These are phyloP conservation scores for Gossypium sturtianum DNA, from an alignment of 345 rosid species.

Conservation along the genomic window DNA sequence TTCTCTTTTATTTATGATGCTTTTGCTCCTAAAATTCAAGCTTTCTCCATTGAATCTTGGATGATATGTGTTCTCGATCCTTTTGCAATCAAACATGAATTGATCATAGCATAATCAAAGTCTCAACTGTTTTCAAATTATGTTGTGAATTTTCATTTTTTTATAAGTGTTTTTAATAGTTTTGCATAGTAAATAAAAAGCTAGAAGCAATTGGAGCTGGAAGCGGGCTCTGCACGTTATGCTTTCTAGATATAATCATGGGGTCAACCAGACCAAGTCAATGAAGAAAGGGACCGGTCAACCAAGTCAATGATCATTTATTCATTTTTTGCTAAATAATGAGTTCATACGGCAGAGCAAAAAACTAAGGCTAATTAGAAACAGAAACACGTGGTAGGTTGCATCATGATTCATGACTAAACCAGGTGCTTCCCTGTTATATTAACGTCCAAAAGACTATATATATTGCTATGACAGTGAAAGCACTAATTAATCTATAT, in stretches of 20 bases:
- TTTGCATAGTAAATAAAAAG: background rate
- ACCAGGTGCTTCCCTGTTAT: background rate
- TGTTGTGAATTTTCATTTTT: background rate
- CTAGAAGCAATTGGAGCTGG: background rate
- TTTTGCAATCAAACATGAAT: background rate
- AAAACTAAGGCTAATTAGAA: background rate
- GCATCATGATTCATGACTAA: constrained; percentile 10
- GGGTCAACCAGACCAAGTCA: constrained; percentile 33
- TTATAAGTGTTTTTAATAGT: background rate
- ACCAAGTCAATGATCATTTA: constrained; percentile 25
- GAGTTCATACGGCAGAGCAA: background rate
- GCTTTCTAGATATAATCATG: constrained; percentile 12
- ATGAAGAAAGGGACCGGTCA: constrained; percentile 31
- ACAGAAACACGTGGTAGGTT: background rate
- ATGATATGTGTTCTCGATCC: background rate
- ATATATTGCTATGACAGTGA: background rate
- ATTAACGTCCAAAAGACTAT: background rate
- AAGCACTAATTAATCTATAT: background rate
- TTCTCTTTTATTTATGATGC: background rate
- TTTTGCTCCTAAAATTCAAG: background rate
- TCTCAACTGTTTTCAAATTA: background rate
- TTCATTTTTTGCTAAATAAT: background rate
- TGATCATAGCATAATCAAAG: background rate
- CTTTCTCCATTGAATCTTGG: background rate
- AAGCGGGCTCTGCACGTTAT: background rate